Evolutionary conservation across 768 basidiomycete genomes (phyloP), one percentile per base, ranked within the genome.

Genomic region (Boletus rubroflammeus): DNA sequence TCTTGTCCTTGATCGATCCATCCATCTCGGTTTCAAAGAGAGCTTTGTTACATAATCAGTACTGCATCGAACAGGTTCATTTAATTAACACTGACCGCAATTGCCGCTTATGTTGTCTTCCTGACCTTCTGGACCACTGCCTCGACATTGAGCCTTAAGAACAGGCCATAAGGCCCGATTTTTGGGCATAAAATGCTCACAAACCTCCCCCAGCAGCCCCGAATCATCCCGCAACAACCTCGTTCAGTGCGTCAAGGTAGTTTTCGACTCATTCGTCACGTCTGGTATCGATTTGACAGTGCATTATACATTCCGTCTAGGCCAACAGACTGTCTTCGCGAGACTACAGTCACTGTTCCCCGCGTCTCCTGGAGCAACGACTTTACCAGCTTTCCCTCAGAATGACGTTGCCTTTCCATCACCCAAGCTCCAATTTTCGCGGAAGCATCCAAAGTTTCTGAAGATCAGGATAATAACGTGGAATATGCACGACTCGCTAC

Each of bases 401-500:
- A 63, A 68, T 19, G 44, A 60, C 44, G 54, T 56, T 10, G 48
- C 62, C 43, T 65, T 60, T 58, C 62, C 59, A 26, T 54, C 61
- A n/a, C 50, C 65, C 21, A 66, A 29, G 36, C 62, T 62, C 38
- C 62, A 54, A n/a, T 60, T 50, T 28, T 56, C 62, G 21, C 67
- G 65, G 51, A 66, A 58, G 51, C 51, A 64, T 23, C 63, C 71
- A 17, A 77, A 75, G 58, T 78, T 77, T 64, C 72, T 90, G 42
- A 91, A 90, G 63, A 72, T 89, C 36, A 74, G 83, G 40, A 81
- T 90, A 44, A 48, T 90, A 32, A 86, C 86, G 35, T 92, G 89
- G 89, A 92, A 91, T 59, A 92, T 92, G 89, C 86, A 91, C 58
- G 88, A 90, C 58, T 85, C 85, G 0, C 63, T 90, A 6, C 89